Evolutionary conservation across 1,139 yeast species (phyloP).

Genomic region (Zygosaccharomyces sapae): DNA sequence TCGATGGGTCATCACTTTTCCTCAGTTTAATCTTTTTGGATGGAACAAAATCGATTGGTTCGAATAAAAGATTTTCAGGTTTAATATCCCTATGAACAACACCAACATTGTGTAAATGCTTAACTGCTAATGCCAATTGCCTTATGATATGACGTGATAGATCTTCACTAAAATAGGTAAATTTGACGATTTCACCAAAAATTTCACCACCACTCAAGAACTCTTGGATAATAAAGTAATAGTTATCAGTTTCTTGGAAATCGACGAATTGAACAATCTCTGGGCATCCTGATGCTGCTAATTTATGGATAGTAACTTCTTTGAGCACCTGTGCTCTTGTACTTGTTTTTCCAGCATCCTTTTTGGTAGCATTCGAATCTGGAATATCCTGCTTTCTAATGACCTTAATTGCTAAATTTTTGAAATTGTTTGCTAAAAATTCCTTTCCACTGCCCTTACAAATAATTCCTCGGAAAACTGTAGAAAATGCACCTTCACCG

Average conservation of each 20-base stretch:
- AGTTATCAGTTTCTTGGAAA: constrained; percentile 57
- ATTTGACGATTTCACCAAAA: constrained; percentile 86
- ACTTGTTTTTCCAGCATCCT: constrained; percentile 24
- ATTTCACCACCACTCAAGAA: constrained; percentile 91
- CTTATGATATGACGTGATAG: constrained; percentile 77
- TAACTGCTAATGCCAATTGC: constrained; percentile 79
- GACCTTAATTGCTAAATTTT: constrained; percentile 68
- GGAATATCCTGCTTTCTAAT: constrained; percentile 63
- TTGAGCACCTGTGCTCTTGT: constrained; percentile 51
- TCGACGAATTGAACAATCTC: constrained; percentile 70
- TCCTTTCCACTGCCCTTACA: constrained; percentile 11
- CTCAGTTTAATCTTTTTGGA: constrained; percentile 50
- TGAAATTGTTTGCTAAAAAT: constrained; percentile 15
- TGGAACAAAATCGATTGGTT: constrained; percentile 64
- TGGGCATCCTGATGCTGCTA: constrained; percentile 45
- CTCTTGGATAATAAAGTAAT: constrained; percentile 79
- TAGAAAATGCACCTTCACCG: constrained; percentile 88
- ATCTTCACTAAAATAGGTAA: constrained; percentile 85
- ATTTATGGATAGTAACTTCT: constrained; percentile 63
- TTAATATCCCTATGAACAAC: constrained; percentile 94
- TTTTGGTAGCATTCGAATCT: constrained; percentile 17
- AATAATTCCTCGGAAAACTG: constrained; percentile 44
- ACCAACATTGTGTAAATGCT: constrained; percentile 77
- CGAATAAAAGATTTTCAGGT: constrained; percentile 85
- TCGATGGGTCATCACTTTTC: constrained; percentile 64